phyloP scores from a whole-genome alignment of 306 rosid genomes.

The Cicer yamashitae region DNA sequence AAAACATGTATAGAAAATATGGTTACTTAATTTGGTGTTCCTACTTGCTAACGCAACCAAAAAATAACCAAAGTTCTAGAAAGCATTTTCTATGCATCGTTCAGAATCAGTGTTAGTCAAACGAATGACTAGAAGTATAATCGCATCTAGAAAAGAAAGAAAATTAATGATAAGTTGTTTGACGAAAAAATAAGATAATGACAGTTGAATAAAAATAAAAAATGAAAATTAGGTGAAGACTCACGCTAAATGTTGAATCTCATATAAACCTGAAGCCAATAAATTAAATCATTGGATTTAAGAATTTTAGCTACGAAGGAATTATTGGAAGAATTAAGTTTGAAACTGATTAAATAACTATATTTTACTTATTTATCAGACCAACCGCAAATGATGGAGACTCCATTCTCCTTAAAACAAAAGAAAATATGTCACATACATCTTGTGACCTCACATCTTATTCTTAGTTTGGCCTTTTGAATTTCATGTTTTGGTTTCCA shows the following conservation, averaged over 20 bases:
- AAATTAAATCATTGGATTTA: too few species aligned
- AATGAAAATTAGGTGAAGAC: slow-evolving; percentile 26
- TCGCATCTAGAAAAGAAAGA: not conserved
- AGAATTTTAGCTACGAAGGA: too few species aligned
- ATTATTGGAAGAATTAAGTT: too few species aligned
- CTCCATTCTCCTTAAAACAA: too few species aligned
- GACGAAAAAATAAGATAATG: not conserved
- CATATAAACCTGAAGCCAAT: too few species aligned
- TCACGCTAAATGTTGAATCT: not conserved
- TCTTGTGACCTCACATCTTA: not conserved
- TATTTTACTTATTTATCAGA: too few species aligned
- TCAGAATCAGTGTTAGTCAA: slow-evolving; percentile 7
- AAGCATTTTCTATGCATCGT: not conserved
- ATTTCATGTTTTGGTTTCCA: not conserved
- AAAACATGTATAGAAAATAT: too few species aligned
- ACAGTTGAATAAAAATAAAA: not conserved
- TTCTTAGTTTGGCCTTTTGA: not conserved
- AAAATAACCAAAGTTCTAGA: too few species aligned
- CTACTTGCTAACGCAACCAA: too few species aligned
- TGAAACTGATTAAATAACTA: too few species aligned
- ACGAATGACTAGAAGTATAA: not conserved
- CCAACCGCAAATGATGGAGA: too few species aligned
- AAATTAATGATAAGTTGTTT: not conserved
- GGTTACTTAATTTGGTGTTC: too few species aligned
- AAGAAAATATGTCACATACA: not conserved